A percentile compares a stretch with the other conserved stretches of the same genome.
phyloP scores from a whole-genome alignment of 2,329 filamentous ascomycete species.

The Spiromastix sp. region DNA sequence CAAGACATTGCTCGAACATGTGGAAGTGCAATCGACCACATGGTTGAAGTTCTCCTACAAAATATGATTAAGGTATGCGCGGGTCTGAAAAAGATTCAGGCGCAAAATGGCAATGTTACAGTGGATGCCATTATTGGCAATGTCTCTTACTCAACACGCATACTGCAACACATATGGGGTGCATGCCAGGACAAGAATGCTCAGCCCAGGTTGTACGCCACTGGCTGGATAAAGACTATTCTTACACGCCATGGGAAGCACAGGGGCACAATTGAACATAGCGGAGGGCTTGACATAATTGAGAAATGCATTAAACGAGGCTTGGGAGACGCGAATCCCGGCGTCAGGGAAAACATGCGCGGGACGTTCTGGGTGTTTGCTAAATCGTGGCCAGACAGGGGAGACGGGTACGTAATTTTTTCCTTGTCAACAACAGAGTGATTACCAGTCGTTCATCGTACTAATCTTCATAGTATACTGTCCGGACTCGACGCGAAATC shows the following conservation, averaged over 20 bases:
- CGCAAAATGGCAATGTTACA: constrained; percentile 68
- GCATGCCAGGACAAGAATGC: constrained; percentile 91
- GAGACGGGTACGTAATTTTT: constrained; percentile 56
- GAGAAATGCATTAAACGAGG: constrained; percentile 87
- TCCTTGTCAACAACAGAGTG: not conserved
- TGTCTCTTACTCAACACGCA: constrained; percentile 65
- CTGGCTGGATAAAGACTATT: constrained; percentile 75
- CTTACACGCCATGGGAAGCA: constrained; percentile 65
- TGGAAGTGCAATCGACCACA: constrained; percentile 69
- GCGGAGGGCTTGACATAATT: constrained; percentile 68
- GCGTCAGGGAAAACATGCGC: constrained; percentile 77
- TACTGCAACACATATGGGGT: constrained; percentile 75
- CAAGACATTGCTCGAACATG: constrained; percentile 73
- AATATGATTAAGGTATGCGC: constrained; percentile 81
- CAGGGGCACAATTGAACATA: constrained; percentile 73
- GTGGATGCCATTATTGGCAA: constrained; percentile 73
- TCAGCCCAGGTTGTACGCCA: constrained; percentile 66
- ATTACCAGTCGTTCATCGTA: not conserved
- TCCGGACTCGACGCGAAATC: constrained; percentile 66
- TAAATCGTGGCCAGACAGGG: constrained; percentile 64
- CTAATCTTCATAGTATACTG: constrained; percentile 54
- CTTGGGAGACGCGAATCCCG: constrained; percentile 79
- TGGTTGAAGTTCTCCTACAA: constrained; percentile 85
- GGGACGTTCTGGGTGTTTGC: constrained; percentile 79
- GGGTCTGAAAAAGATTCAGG: constrained; percentile 84